Evolutionary conservation across 257 asterid genomes (phyloP).

Genomic region (Nicotiana tomentosiformis): DNA sequence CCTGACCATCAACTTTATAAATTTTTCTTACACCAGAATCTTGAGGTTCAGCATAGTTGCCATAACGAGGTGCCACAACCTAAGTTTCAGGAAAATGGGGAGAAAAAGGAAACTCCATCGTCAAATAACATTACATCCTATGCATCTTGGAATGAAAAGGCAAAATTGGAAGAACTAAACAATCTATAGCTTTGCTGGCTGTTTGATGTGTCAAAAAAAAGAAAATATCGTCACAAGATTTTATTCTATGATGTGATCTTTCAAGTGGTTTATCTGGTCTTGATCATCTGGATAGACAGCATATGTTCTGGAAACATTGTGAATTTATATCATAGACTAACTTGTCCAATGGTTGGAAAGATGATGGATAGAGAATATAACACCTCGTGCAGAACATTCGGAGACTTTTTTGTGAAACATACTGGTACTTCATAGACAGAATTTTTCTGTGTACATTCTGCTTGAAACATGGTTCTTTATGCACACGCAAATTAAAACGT

Average conservation of each 20-base stretch:
- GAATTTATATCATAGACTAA: background rate
- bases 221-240: background rate
- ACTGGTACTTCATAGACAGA: background rate
- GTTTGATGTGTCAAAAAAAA: background rate
- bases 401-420: background rate
- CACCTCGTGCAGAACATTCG: background rate
- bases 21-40: slow-evolving; percentile 63
- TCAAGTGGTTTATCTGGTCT: background rate
- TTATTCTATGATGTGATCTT: background rate
- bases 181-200: background rate
- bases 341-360: background rate
- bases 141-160: background rate
- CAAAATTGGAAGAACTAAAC: background rate
- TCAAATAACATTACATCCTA: slow-evolving; percentile 2
- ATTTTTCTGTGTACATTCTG: background rate
- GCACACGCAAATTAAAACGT: background rate
- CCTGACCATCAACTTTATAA: slow-evolving; percentile 87
- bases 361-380: background rate
- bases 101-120: background rate
- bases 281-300: background rate
- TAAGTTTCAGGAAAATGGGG: slow-evolving; percentile 23
- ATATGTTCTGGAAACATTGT: background rate
- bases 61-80: slow-evolving; percentile 87
- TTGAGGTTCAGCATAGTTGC: slow-evolving; percentile 67
- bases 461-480: background rate